Base-by-base conservation (phyloP, 2,329 filamentous ascomycete genomes). In the Cladophialophora chaetospira region DNA sequence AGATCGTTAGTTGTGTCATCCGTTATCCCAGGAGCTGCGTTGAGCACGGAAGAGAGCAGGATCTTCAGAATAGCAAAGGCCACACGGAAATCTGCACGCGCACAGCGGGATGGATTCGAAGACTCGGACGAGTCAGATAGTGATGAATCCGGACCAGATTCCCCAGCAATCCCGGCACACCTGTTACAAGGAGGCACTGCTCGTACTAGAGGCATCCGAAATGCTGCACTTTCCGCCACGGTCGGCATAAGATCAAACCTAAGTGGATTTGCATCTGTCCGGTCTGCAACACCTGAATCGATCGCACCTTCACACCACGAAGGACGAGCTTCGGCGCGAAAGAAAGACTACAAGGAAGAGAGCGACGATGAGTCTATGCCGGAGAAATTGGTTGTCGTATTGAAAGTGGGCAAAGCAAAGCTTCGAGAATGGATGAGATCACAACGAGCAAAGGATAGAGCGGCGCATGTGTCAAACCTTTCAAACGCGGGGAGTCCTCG, bases 91-190 rank as follows among this genome's bases (percentile, higher is more conserved):
- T 56, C 60, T 13, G 79, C 81, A 47, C 80, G 86, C 35, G 79
- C 82, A 44, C 83, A 87, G 62, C 75, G 75, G 26, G 83, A 86
- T 62, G 79, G 75, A 11, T 76, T 77, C 35, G 88, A 89, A 56
- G 89, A 94, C 54, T 95, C 91, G 0, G 93, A 97, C 53, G 93
- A 94, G 1, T 90, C 93, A 46, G 91, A 96, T 25, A 96, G 90
- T 69, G 64, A 62, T 25, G 93, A 97, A 55, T 96, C 91, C 0
- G 85, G 82, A 1, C 85, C 88, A 15, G 92, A 95, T 58, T 96
- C 92, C n/a, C 91, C 91, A 2, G 88, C 88, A 2, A 82, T 88
- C 35, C 75, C 76, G 33, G 85, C 88, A 5, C 84, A 88, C 62
- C 75, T 91, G 43, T 79, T 84, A 31, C 79, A 79, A 61, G 79